phyloP scores from a whole-genome alignment of 2,329 filamentous ascomycete genomes.

The Colletotrichum noveboracense region DNA sequence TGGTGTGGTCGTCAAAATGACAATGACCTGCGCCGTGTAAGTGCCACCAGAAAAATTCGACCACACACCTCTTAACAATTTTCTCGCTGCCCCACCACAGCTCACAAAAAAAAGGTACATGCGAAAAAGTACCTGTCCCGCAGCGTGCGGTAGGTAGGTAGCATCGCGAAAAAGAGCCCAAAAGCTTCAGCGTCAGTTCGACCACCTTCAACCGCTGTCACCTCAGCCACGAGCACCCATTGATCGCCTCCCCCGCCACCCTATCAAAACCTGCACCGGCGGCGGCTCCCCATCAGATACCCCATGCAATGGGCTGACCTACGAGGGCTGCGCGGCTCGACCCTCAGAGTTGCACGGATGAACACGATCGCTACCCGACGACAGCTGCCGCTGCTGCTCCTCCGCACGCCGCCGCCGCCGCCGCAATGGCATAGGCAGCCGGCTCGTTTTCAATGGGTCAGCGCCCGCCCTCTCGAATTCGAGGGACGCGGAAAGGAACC shows the following conservation, averaged over 20 bases:
- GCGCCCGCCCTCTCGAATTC: background rate
- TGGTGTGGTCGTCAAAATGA: background rate
- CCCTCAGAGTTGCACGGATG: constrained; percentile 20
- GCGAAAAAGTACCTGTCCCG: background rate
- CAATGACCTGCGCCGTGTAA: background rate
- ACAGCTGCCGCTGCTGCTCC: constrained; percentile 13
- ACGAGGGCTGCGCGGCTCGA: constrained; percentile 17
- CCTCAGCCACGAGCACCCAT: background rate
- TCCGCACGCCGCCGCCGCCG: background rate
- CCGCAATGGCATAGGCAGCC: background rate
- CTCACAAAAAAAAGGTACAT: background rate
- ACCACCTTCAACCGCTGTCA: background rate
- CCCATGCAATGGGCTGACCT: constrained; percentile 23
- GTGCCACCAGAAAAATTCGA: background rate
- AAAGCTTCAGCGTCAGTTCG: background rate
- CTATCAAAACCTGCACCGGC: background rate
- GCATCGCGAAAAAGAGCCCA: background rate
- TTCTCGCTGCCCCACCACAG: background rate
- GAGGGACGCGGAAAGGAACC: background rate
- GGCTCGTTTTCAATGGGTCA: background rate
- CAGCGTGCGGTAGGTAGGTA: background rate
- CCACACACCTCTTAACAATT: background rate
- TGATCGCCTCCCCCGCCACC: background rate
- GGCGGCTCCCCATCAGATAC: background rate
- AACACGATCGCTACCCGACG: constrained; percentile 6